phyloP scores from a whole-genome alignment of 1,284 basidiomycete species.

The Cryptococcus deneoformans region DNA sequence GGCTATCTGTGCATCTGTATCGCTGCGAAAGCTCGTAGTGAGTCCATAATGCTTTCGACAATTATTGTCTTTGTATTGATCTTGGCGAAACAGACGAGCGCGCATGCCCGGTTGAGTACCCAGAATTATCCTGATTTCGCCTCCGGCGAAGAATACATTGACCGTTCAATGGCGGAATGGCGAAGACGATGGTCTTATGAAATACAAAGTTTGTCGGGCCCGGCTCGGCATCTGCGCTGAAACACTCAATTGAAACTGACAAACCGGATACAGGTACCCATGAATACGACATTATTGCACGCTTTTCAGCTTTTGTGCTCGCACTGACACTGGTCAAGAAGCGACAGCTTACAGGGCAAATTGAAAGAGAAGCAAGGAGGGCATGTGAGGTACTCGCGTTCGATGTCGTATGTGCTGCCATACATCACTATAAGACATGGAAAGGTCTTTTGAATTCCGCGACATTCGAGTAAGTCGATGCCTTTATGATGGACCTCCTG shows the following conservation, averaged over 20 bases:
- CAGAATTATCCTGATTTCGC: constrained; percentile 13
- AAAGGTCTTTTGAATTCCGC: constrained; percentile 18
- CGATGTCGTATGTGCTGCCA: constrained; percentile 18
- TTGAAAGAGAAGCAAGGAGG: constrained; percentile 9
- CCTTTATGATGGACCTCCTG: not conserved
- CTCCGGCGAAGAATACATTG: constrained; percentile 6
- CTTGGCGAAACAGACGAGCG: constrained; percentile 4
- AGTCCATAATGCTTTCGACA: not conserved
- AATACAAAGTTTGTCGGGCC: not conserved
- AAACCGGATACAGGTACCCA: constrained; percentile 4
- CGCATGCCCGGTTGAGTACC: constrained; percentile 6
- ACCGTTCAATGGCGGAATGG: constrained; percentile 12
- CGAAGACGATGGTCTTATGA: constrained; percentile 12
- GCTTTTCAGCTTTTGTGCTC: constrained; percentile 17
- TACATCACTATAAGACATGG: constrained; percentile 19
- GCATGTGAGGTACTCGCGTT: constrained; percentile 17
- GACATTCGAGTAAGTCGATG: constrained; percentile 21
- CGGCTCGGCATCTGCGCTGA: no score
- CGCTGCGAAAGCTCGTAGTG: constrained; percentile 13
- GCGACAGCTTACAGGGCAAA: not conserved
- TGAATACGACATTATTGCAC: constrained; percentile 23
- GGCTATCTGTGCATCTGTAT: constrained; percentile 20
- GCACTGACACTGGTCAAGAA: constrained; percentile 12
- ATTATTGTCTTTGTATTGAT: not conserved
- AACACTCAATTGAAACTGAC: not conserved